Evolutionary conservation across 2,329 filamentous ascomycete genomes (phyloP), one percentile per base, ranked within the genome.

Genomic region (Colletotrichum zoysiae): DNA sequence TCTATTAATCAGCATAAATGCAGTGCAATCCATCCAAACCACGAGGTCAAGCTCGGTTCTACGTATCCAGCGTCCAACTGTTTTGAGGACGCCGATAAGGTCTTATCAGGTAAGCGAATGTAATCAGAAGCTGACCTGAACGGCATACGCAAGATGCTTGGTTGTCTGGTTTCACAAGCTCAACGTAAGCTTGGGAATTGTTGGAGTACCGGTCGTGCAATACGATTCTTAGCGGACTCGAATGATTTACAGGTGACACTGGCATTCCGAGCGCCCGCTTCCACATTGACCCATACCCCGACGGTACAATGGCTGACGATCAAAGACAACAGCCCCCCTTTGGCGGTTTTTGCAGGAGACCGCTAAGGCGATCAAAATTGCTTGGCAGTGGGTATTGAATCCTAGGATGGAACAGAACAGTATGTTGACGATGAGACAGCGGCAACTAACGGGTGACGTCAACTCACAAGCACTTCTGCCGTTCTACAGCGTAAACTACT

Each of bases 181-280:
- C 58, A 50, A 48, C 33, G 20, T 38, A 14, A 38, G 50, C 26
- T 30, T 38, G 38, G 51, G n/a, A 30, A 20, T 16, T 5, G 50
- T 60, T 46, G 35, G 63, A 26, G 30, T 53, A 57, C 55, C 57
- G 56, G 20, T 61, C 46, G 42, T 23, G 58, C 26, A 53, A 42
- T 60, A 20, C 51, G 38, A 44, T 35, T 48, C 35, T 33, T 33
- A 30, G 40, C 44, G 44, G 63, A 38, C 14, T 48, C 12, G 33
- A 48, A 48, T 14, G 63, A 38, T 38, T 58, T 57, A 18, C 59
- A 51, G 60, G 60, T 70, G 67, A 59, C 46, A 61, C 23, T 57
- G 20, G 57, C 23, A n/a, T 14, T 51, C 42, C 50, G 33, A 67
- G 42, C 64, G 50, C 57, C 64, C 57, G 57, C 56, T 67, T 50